These are phyloP conservation scores for Penicillium ucsense DNA, from an alignment of 495 filamentous ascomycete genomes.

Conservation along the genomic window DNA sequence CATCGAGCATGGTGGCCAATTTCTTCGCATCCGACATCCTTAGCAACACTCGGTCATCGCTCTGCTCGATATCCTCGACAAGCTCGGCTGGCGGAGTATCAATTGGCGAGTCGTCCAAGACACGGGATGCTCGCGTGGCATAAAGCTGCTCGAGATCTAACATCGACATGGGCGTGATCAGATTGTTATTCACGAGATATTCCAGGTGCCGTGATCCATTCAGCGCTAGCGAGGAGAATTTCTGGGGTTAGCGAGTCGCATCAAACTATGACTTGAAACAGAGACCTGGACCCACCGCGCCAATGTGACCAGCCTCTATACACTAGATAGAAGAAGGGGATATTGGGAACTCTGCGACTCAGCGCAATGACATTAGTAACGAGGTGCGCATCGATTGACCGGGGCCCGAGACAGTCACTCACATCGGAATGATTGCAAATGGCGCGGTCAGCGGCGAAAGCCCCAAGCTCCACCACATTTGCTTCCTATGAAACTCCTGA, in stretches of 20 bases:
- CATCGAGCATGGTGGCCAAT: constrained; percentile 59
- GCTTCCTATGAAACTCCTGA: constrained; percentile 63
- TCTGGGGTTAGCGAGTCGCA: constrained; percentile 1
- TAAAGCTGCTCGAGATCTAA: constrained; percentile 66
- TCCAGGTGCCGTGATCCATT: constrained; percentile 77
- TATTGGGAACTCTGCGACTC: constrained; percentile 66
- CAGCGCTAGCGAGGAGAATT: constrained; percentile 41
- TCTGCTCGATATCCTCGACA: constrained; percentile 33
- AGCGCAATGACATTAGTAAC: constrained; percentile 4
- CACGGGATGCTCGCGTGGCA: constrained; percentile 29
- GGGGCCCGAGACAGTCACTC: constrained; percentile 22
- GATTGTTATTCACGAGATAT: constrained; percentile 62
- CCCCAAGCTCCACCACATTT: constrained; percentile 69
- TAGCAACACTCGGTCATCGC: constrained; percentile 50
- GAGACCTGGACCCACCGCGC: constrained; percentile 36
- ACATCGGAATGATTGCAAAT: constrained; percentile 76
- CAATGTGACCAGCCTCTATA: constrained; percentile 72
- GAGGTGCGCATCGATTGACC: background rate
- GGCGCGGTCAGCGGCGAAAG: constrained; percentile 80
- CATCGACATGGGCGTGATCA: constrained; percentile 55
- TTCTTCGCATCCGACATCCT: constrained; percentile 46
- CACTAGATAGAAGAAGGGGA: constrained; percentile 94
- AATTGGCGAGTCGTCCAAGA: constrained; percentile 8
- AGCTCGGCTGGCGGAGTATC: constrained; percentile 23
- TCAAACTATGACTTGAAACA: background rate